Base-by-base conservation (phyloP, 148 eudicot genomes). In the Arbutus unedo region DNA sequence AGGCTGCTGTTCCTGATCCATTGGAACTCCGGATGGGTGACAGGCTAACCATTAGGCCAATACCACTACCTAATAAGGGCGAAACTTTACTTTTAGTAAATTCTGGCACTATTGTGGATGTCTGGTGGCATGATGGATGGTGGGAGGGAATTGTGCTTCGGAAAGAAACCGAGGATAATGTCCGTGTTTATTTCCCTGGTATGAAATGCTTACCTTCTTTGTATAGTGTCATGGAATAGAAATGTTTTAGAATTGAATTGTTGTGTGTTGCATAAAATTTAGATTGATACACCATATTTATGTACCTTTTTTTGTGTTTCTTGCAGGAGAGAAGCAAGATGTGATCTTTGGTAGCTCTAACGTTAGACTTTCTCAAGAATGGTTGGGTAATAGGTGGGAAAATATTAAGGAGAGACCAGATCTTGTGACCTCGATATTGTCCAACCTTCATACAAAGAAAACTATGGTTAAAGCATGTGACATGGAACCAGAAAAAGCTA, bases 51-150 rank as follows among this genome's bases (percentile, higher is more conserved):
- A 76, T 94, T 78, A 89, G 98, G 82, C 98, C 98, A 9, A 77
- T 83, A 4, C 79, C 78, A n/a, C 23, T 31, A 25, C 53, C 80
- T 2, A 84, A 21, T 15, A 82, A 49, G 50, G 79, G 81, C 57
- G 85, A 44, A 43, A 83, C 80, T 44, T 82, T 88, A 44, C 77
- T 80, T 76, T 81, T 57, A 21, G 76, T 88, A 43, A 84, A 83
- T 66, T 81, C 88, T 59, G 98, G 98, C 43, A 71, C 88, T 38
- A 55, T 90, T 78, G 98, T 96, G 62, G 98, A 96, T 88, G 98
- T 83, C 18, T 91, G 98, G 98, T 89, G 93, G 94, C 86, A 91
- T 84, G 95, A 91, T 85, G 94, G 96, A 7, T 96, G 98, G 98
- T 96, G 98, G 98, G 98, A 96, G 89, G 98, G 94, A 44, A 91